These are phyloP conservation scores for Picea abies DNA, from an alignment of 83 land plant species.

Conservation along the genomic window DNA sequence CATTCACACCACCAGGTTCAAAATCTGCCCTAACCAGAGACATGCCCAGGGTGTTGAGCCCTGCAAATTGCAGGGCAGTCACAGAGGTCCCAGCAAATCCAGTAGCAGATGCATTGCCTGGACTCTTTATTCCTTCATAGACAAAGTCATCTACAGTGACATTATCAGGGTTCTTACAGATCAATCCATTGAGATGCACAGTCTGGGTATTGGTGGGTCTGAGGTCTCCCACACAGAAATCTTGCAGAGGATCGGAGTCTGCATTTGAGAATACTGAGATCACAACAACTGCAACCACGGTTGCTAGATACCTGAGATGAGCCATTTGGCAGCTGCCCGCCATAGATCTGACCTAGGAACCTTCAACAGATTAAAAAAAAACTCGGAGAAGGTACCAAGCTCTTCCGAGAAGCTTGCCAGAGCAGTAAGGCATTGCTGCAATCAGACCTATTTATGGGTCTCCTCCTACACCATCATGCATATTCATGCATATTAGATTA, in stretches of 20 bases:
- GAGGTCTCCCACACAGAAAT: constrained; percentile 12
- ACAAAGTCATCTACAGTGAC: constrained; percentile 29
- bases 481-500: no score
- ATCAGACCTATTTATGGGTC: no score
- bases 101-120: constrained; percentile 24
- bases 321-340: background rate
- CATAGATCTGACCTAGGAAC: no score
- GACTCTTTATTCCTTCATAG: constrained; percentile 18
- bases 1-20: constrained; percentile 9
- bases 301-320: background rate
- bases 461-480: no score
- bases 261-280: background rate
- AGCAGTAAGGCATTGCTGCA: no score
- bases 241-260: constrained; percentile 5
- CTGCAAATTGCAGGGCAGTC: constrained; percentile 20
- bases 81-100: constrained; percentile 18
- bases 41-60: constrained; percentile 49
- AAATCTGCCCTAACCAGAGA: constrained; percentile 17
- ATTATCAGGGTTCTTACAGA: constrained; percentile 21
- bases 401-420: no score
- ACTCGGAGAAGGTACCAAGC: no score
- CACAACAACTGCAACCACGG: background rate
- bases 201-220: no score
- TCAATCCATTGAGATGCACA: constrained; percentile 31
- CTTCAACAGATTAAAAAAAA: no score